phyloP scores from a whole-genome alignment of 768 basidiomycete species.

The Calocybe indica region DNA sequence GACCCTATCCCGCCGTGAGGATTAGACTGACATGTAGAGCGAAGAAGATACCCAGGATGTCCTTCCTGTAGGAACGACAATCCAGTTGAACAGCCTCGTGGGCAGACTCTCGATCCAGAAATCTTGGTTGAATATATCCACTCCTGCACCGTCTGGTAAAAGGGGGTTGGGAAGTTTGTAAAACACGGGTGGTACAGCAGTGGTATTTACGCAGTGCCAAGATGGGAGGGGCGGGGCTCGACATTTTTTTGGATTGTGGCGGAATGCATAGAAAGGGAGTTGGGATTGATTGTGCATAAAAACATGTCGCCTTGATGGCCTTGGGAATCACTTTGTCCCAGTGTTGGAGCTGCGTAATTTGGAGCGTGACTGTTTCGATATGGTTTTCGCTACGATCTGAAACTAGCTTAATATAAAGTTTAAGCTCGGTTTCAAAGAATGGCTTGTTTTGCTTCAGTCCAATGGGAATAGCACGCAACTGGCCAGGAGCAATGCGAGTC shows the following conservation, averaged over 20 bases:
- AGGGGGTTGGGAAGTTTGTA: neutral
- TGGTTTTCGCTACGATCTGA: conserved; percentile 15
- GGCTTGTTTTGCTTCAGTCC: conserved; percentile 33
- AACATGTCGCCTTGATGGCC: conserved; percentile 51
- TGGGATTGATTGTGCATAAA: conserved; percentile 49
- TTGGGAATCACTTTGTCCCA: conserved; percentile 32
- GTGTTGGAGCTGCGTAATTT: conserved; percentile 36
- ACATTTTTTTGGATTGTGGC: conserved; percentile 31
- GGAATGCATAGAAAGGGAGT: conserved; percentile 55
- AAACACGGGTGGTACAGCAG: neutral
- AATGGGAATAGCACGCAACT: conserved; percentile 57
- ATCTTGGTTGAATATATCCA: conserved; percentile 48
- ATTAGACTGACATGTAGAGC: neutral
- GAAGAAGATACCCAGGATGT: conserved; percentile 66
- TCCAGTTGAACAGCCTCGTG: conserved; percentile 59
- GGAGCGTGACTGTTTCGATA: conserved; percentile 30
- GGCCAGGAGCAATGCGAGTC: conserved; percentile 50
- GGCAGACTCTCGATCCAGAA: conserved; percentile 67
- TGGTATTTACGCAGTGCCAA: conserved; percentile 54
- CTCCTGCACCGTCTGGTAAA: conserved; percentile 77
- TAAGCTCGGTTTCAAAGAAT: conserved; percentile 24
- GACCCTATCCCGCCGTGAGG: conserved; percentile 42
- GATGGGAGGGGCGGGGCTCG: conserved; percentile 40
- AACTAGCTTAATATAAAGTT: conserved; percentile 33
- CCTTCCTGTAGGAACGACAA: conserved; percentile 74